Evolutionary conservation across 352 stramenopile species (phyloP).

Genomic region (Blastocystis hominis): DNA sequence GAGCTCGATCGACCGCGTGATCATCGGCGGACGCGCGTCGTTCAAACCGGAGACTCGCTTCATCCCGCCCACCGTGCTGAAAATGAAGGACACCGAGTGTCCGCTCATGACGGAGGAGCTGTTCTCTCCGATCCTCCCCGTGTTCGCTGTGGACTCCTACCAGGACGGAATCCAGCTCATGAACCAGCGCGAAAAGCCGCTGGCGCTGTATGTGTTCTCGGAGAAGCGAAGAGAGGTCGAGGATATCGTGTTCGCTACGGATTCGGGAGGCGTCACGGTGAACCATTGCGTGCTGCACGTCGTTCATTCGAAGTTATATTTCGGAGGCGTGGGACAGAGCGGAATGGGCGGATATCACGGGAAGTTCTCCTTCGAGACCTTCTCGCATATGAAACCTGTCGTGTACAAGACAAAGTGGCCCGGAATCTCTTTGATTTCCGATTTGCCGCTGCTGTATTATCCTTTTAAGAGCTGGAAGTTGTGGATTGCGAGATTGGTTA

Average conservation of each 20-base stretch:
- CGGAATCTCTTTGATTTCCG: not conserved
- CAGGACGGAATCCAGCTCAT: slow-evolving; percentile 67
- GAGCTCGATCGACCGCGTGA: slow-evolving; percentile 64
- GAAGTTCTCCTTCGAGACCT: slow-evolving; percentile 62
- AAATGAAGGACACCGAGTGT: slow-evolving; percentile 67
- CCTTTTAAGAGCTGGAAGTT: slow-evolving; percentile 15
- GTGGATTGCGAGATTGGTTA: not conserved
- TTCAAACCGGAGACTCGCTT: slow-evolving; percentile 70
- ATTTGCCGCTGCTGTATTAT: slow-evolving; percentile 30
- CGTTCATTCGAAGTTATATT: slow-evolving; percentile 65
- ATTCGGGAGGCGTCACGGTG: slow-evolving; percentile 61
- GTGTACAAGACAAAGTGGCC: slow-evolving; percentile 54
- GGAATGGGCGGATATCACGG: slow-evolving; percentile 76
- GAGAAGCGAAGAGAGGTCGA: slow-evolving; percentile 63
- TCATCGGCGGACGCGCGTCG: slow-evolving; percentile 66
- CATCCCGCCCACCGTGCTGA: slow-evolving; percentile 72
- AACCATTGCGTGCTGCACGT: slow-evolving; percentile 62
- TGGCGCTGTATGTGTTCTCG: slow-evolving; percentile 77
- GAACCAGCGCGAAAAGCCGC: slow-evolving; percentile 67
- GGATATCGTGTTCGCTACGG: slow-evolving; percentile 63
- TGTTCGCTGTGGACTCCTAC: slow-evolving; percentile 66
- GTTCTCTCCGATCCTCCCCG: slow-evolving; percentile 84
- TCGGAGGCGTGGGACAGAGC: slow-evolving; percentile 72
- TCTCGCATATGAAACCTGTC: slow-evolving; percentile 57
- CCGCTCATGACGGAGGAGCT: slow-evolving; percentile 81